Percentiles rank a stretch among this genome's conserved stretches.
These are phyloP conservation scores for Beta vulgaris DNA, from an alignment of 148 eudicot species.

Conservation along the genomic window DNA sequence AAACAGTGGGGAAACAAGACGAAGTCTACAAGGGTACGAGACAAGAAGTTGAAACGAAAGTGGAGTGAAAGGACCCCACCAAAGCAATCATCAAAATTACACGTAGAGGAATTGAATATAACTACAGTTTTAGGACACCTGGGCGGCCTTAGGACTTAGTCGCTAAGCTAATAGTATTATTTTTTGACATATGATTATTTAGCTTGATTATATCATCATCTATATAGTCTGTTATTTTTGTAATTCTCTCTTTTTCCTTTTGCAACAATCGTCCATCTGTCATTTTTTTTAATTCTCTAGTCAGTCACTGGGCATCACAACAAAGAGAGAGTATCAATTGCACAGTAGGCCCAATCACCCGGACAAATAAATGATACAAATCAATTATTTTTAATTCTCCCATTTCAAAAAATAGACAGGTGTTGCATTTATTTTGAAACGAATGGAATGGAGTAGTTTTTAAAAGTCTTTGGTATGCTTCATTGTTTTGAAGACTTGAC, in stretches of 20 bases:
- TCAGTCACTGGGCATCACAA: neutral
- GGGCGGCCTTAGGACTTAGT: neutral
- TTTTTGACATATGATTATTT: neutral
- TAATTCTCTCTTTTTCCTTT: neutral
- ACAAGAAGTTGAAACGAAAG: neutral
- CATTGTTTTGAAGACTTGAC: too few relatives aligned
- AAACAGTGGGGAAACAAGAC: constrained; percentile 7
- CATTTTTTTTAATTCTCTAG: neutral
- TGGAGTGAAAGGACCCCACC: constrained; percentile 1
- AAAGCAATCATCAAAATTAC: neutral
- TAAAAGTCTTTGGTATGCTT: too few relatives aligned
- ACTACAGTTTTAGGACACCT: constrained; percentile 8
- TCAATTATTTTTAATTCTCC: too few relatives aligned
- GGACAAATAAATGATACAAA: too few relatives aligned
- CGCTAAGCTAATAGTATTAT: neutral
- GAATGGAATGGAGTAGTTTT: too few relatives aligned
- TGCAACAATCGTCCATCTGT: neutral
- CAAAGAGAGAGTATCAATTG: neutral
- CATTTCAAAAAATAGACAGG: too few relatives aligned
- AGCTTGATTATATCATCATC: constrained; percentile 8
- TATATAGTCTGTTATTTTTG: neutral
- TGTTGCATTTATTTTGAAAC: too few relatives aligned
- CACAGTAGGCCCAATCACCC: neutral
- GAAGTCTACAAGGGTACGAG: neutral
- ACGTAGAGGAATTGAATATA: neutral